Percentiles rank a stretch among this genome's conserved stretches.
phyloP scores from a whole-genome alignment of 371 early-diverging fungal species.

The Mortierella sp. region DNA sequence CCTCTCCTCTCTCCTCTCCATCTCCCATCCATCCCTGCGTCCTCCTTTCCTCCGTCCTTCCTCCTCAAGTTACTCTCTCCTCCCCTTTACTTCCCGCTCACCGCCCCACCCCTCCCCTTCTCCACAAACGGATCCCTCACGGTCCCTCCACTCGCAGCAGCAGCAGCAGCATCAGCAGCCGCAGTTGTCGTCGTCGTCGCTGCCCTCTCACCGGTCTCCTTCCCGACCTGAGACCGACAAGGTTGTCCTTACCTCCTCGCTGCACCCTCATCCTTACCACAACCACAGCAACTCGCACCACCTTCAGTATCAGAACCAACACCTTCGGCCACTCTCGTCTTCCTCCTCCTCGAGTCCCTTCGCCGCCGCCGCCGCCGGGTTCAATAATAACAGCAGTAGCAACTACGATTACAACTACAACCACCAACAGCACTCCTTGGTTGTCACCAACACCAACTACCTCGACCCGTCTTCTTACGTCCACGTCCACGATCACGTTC shows the following conservation, averaged over 20 bases:
- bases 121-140: slow-evolving; percentile 14
- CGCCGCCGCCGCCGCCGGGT: not conserved
- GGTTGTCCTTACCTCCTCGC: slow-evolving; percentile 8
- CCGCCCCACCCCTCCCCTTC: not conserved
- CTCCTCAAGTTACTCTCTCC: not conserved
- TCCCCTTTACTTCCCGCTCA: not conserved
- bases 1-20: not conserved
- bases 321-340: not conserved
- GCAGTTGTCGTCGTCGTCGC: slow-evolving; percentile 7
- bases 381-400: not conserved
- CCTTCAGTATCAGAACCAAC: not conserved
- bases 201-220: not conserved
- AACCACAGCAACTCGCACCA: not conserved
- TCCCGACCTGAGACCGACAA: slow-evolving; percentile 13
- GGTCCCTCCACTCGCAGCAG: slow-evolving; percentile 3
- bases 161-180: slow-evolving; percentile 12
- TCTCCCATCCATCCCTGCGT: not conserved
- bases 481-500: not conserved
- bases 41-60: not conserved
- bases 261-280: slow-evolving; percentile 9
- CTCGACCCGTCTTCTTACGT: slow-evolving; percentile 2
- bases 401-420: not conserved
- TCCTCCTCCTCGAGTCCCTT: not conserved
- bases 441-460: not conserved
- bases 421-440: not conserved